phyloP scores from a whole-genome alignment of 495 filamentous ascomycete genomes.

The Cenococcum geophilum region DNA sequence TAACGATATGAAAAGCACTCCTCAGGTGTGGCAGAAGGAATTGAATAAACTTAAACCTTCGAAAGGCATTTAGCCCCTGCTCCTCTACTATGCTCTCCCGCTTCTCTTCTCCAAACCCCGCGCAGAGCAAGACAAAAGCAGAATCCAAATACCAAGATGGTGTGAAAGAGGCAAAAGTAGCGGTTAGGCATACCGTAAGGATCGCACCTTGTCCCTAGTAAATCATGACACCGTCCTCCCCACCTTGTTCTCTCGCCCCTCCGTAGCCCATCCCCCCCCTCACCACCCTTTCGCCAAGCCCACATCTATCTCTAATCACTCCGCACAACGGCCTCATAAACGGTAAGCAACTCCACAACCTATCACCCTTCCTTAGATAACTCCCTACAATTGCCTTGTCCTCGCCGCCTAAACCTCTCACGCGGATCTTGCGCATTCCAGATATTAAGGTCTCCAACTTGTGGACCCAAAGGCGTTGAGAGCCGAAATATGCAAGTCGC shows the following conservation, averaged over 20 bases:
- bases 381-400: constrained; percentile 70
- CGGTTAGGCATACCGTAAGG: constrained; percentile 47
- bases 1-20: background rate
- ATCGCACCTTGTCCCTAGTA: constrained; percentile 72
- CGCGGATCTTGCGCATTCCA: constrained; percentile 70
- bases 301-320: constrained; percentile 62
- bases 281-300: constrained; percentile 47
- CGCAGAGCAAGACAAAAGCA: background rate
- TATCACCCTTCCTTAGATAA: constrained; percentile 62
- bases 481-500: constrained; percentile 61
- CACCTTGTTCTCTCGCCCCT: constrained; percentile 31
- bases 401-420: constrained; percentile 75
- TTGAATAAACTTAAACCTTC: background rate
- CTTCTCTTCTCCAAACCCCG: too few species aligned
- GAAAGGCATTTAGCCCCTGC: background rate
- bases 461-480: constrained; percentile 66
- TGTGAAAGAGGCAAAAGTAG: background rate
- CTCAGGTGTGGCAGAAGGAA: background rate
- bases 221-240: constrained; percentile 59
- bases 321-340: constrained; percentile 69
- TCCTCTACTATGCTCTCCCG: too few species aligned
- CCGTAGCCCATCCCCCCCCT: constrained; percentile 41
- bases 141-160: background rate
- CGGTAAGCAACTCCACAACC: constrained; percentile 70
- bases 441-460: constrained; percentile 67